These are phyloP conservation scores for Paramarasmius palmivorus DNA, from an alignment of 1,284 basidiomycete genomes.

Conservation along the genomic window DNA sequence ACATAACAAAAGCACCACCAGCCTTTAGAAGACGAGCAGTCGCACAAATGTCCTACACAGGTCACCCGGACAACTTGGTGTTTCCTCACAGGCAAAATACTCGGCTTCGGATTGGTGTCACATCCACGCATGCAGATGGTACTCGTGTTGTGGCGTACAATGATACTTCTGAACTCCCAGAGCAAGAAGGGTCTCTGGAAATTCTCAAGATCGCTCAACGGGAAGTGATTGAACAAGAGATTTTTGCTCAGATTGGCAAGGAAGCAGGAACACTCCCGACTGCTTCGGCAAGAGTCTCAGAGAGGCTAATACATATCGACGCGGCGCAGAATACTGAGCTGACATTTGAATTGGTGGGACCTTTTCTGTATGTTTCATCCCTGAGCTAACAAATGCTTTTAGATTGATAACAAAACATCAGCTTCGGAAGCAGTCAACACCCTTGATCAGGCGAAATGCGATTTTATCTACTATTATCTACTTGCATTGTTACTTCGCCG, in stretches of 20 bases:
- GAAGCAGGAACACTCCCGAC: constrained; percentile 74
- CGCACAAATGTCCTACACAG: constrained; percentile 60
- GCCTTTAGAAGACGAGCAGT: constrained; percentile 64
- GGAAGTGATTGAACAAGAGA: constrained; percentile 76
- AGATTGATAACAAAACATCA: constrained; percentile 27
- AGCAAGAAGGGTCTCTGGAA: constrained; percentile 43
- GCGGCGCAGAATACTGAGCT: constrained; percentile 69
- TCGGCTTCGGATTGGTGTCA: constrained; percentile 59
- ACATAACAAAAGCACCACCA: constrained; percentile 70
- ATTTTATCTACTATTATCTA: constrained; percentile 67
- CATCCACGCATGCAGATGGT: constrained; percentile 34
- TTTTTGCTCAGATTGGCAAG: constrained; percentile 67
- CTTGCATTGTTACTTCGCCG: constrained; percentile 65
- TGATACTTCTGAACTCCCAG: constrained; percentile 22
- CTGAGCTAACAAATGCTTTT: neutral
- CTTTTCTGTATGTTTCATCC: neutral
- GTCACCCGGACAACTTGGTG: constrained; percentile 45
- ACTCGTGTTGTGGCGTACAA: constrained; percentile 38
- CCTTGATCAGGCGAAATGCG: constrained; percentile 48
- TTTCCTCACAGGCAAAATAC: constrained; percentile 64
- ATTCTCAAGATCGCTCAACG: constrained; percentile 60
- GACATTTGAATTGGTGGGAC: constrained; percentile 60
- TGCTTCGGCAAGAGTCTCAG: constrained; percentile 72
- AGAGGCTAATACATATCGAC: constrained; percentile 72
- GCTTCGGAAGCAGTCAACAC: constrained; percentile 9